A percentile compares a stretch with the other conserved stretches of the same genome.
Conservation (phyloP, 768 basidiomycete genomes). For the Myochromella boudieri region DNA sequence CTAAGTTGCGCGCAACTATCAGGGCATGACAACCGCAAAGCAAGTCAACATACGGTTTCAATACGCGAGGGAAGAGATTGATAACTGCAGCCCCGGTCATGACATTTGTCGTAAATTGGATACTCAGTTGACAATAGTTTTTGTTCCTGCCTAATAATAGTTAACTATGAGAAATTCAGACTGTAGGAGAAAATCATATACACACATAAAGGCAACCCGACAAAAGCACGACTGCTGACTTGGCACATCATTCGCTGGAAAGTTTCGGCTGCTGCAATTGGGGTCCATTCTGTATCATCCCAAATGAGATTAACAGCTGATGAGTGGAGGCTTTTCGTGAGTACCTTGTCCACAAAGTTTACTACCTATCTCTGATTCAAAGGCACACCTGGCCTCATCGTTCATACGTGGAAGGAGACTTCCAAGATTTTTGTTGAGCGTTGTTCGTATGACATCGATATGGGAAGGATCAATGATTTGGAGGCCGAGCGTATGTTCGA, state of each 20-base stretch:
- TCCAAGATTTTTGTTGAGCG: conserved; percentile 27
- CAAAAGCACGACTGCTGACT: conserved; percentile 30
- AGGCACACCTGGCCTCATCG: conserved; percentile 23
- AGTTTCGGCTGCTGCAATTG: conserved; percentile 16
- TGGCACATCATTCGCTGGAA: conserved; percentile 26
- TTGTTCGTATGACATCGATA: conserved; percentile 23
- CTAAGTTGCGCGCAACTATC: not conserved
- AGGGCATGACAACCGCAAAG: not conserved
- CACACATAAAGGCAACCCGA: conserved; percentile 33
- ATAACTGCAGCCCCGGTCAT: conserved; percentile 21
- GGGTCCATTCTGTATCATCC: conserved; percentile 20
- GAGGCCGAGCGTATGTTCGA: conserved; percentile 34
- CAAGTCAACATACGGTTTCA: conserved; percentile 28
- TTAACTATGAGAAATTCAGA: not conserved
- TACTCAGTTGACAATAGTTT: conserved; percentile 25
- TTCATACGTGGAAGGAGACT: conserved; percentile 23
- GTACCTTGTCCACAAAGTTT: conserved; percentile 17
- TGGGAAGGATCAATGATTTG: conserved; percentile 21
- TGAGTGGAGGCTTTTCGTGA: conserved; percentile 9
- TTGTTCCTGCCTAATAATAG: conserved; percentile 24
- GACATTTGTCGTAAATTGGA: conserved; percentile 27
- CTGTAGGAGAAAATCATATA: not conserved
- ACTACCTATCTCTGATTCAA: conserved; percentile 18
- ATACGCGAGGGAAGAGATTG: conserved; percentile 24
- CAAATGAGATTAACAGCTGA: not conserved